Evolutionary conservation across 768 basidiomycete species (phyloP), one percentile per base, ranked within the genome.

Genomic region (Collybiopsis luxurians): DNA sequence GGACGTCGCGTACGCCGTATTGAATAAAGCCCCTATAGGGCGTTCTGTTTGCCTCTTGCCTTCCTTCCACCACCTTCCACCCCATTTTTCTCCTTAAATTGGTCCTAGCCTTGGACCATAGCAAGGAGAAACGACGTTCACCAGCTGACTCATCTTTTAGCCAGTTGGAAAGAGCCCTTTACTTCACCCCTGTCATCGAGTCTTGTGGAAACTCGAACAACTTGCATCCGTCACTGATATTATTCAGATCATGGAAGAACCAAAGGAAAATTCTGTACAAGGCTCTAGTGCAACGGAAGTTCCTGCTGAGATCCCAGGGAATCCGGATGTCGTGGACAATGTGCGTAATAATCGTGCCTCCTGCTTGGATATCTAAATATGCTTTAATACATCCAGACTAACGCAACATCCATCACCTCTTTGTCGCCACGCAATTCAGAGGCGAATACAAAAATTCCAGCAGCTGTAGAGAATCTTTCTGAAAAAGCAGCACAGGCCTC

Each of bases 21-120:
- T 40, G 36, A 51, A 51, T 51, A 51, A 51, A n/a, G n/a, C 50
- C 50, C 50, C 50, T 51, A 51, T 40, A 51, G 50, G 34, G 50
- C 36, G 50, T 39, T 39, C 50, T 51, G 28, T 49, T 26, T 34
- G 13, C 48, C 48, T 49, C 48, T 49, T 28, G 27, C 26, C 28
- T 48, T 19, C 47, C 27, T 28, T 30, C 30, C 19, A n/a, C 50
- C 50, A 51, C 34, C 50, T 38, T 49, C 36, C 31, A 21, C 17
- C 31, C 50, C 24, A 6, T 19, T 23, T 51, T 51, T 39, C 17
- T 39, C 23, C 21, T 36, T 27, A 11, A 17, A 21, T 39, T 26
- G 36, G 7, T 15, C 7, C 11, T 24, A 27, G 3, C 10, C 11
- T 24, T 13, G 4, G 36, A 9, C 7, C 19, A 2, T 28, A 19